Percentiles rank a stretch among this genome's conserved stretches.
Conservation (phyloP, 495 filamentous ascomycete genomes). For the Hypoxylon rickii region DNA sequence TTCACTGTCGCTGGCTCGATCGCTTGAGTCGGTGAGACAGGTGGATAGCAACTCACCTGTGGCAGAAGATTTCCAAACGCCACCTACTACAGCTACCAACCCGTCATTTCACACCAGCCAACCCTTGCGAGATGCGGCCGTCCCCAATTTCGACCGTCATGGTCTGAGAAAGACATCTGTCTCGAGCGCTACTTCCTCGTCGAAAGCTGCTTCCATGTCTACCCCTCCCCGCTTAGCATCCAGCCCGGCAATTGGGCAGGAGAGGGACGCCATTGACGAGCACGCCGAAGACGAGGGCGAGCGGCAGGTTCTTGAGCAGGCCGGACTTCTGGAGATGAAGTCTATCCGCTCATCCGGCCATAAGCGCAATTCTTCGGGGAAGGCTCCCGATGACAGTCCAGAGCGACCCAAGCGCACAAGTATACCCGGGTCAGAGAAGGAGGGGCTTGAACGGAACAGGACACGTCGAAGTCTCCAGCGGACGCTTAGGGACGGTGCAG, state of each 20-base stretch:
- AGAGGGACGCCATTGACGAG: slow-evolving; percentile 33
- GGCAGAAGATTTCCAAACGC: slow-evolving; percentile 52
- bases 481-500: slow-evolving; percentile 77
- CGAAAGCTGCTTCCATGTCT: slow-evolving; percentile 31
- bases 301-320: slow-evolving; percentile 54
- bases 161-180: slow-evolving; percentile 47
- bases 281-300: slow-evolving; percentile 50
- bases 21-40: slow-evolving; percentile 33
- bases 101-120: slow-evolving; percentile 53
- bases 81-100: slow-evolving; percentile 49
- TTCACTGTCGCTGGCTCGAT: slow-evolving; percentile 36
- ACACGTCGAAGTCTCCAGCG: slow-evolving; percentile 90
- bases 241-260: slow-evolving; percentile 35
- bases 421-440: slow-evolving; percentile 37
- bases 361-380: slow-evolving; percentile 36
- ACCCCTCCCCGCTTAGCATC: slow-evolving; percentile 41
- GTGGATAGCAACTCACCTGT: slow-evolving; percentile 44
- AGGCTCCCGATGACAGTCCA: slow-evolving; percentile 40
- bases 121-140: slow-evolving; percentile 58
- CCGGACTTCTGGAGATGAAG: slow-evolving; percentile 48
- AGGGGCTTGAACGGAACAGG: slow-evolving; percentile 59
- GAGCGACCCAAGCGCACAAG: slow-evolving; percentile 35
- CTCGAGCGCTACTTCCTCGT: slow-evolving; percentile 46
- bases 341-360: slow-evolving; percentile 32
- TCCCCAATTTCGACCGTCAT: slow-evolving; percentile 44